These are phyloP conservation scores for Syzygium grande DNA, from an alignment of 345 rosid species.

Conservation along the genomic window DNA sequence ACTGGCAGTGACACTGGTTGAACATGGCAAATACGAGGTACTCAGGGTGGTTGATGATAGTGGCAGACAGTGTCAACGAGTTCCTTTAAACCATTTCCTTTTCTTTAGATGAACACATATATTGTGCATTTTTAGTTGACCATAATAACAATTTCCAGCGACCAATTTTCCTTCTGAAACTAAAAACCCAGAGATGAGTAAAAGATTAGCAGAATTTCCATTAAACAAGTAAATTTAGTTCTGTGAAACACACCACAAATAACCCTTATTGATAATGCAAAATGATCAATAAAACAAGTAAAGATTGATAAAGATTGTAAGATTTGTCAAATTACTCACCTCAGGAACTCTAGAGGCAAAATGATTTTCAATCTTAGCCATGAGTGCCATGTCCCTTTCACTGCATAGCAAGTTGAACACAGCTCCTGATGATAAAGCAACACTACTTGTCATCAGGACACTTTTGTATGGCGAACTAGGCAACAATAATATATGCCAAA, in stretches of 20 bases:
- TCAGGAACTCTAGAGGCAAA: constrained; percentile 34
- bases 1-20: background rate
- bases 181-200: background rate
- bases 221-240: background rate
- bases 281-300: background rate
- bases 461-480: background rate
- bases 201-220: background rate
- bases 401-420: constrained; percentile 68
- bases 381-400: constrained; percentile 33
- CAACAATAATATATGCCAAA: background rate
- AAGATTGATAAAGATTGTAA: background rate
- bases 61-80: background rate
- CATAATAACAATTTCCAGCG: background rate
- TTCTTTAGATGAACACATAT: background rate
- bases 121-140: background rate
- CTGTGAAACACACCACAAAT: background rate
- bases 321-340: constrained; percentile 23
- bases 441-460: background rate
- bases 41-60: background rate
- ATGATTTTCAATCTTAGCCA: constrained; percentile 70
- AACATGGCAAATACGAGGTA: background rate
- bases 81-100: background rate
- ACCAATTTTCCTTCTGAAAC: background rate
- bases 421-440: constrained; percentile 44
- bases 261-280: background rate